phyloP scores from a whole-genome alignment of 1,139 yeast genomes.

The Candida anutae region DNA sequence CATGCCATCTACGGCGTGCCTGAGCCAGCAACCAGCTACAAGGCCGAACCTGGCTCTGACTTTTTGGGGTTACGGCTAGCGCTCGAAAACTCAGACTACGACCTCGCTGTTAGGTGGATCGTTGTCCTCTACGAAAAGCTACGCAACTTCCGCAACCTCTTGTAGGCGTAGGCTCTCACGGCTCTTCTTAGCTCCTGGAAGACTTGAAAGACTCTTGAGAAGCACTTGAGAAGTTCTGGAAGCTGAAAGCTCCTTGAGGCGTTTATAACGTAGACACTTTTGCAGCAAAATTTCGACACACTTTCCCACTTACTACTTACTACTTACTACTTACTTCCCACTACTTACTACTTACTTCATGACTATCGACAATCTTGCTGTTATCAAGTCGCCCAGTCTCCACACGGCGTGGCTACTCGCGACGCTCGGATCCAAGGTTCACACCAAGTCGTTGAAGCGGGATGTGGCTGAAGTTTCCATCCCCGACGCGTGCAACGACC shows the following conservation, averaged over 20 bases:
- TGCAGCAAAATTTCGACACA: no score
- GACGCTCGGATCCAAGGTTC: conserved; percentile 35
- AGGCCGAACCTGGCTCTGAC: conserved; percentile 13
- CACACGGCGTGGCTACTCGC: conserved; percentile 19
- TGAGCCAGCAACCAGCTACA: conserved; percentile 6
- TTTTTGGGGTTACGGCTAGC: conserved; percentile 21
- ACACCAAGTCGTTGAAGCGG: conserved; percentile 21
- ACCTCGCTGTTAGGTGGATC: conserved; percentile 21
- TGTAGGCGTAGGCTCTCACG: no score
- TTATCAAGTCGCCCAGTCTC: conserved; percentile 2
- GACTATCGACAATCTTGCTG: no score
- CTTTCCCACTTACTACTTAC: no score
- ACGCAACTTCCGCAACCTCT: conserved; percentile 7
- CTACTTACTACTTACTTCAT: no score
- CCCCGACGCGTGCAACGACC: conserved; percentile 35
- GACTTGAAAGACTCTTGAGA: no score
- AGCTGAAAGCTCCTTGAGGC: no score
- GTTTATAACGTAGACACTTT: no score
- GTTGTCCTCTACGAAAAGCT: conserved; percentile 23
- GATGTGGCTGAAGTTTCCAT: conserved; percentile 37
- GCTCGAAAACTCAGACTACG: conserved; percentile 16
- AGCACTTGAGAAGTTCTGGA: no score
- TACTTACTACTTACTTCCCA: no score
- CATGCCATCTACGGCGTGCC: conserved; percentile 22
- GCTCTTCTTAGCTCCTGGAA: no score